phyloP scores from a whole-genome alignment of 2,329 filamentous ascomycete species.

The Apiospora pterosperma region DNA sequence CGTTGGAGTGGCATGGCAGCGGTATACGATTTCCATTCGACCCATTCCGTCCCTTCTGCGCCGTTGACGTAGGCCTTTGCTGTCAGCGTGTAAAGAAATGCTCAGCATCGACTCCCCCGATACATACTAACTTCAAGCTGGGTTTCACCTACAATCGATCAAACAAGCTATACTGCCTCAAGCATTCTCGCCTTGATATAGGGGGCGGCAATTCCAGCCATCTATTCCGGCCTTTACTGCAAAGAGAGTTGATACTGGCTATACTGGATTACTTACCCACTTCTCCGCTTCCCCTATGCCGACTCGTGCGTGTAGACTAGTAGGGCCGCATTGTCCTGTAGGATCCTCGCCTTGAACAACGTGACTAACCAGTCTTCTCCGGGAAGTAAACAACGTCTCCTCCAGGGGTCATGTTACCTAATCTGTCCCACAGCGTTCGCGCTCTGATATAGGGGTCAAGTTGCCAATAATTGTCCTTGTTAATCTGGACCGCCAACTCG shows the following conservation, averaged over 20 bases:
- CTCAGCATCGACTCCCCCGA: neutral
- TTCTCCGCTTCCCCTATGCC: neutral
- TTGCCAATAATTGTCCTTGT: constrained; percentile 78
- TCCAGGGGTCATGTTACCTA: constrained; percentile 61
- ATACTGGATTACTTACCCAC: constrained; percentile 11
- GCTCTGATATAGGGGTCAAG: constrained; percentile 85
- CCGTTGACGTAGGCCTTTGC: neutral
- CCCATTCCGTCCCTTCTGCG: neutral
- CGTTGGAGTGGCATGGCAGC: neutral
- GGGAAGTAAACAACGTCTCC: constrained; percentile 53
- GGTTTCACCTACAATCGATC: constrained; percentile 16
- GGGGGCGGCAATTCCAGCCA: constrained; percentile 13
- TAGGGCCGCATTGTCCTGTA: neutral
- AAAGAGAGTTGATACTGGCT: constrained; percentile 7
- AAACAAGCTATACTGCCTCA: constrained; percentile 15
- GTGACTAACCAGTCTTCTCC: neutral
- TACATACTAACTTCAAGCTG: too few species aligned
- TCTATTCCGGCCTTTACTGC: constrained; percentile 17
- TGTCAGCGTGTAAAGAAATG: neutral
- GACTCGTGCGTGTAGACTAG: neutral
- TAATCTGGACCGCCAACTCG: constrained; percentile 52
- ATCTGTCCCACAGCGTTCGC: constrained; percentile 74
- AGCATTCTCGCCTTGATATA: constrained; percentile 15
- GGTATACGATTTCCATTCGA: neutral
- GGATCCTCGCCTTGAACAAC: constrained; percentile 10